These are phyloP conservation scores for Phytopythium mirpurense DNA, from an alignment of 352 stramenopile species.

Conservation along the genomic window DNA sequence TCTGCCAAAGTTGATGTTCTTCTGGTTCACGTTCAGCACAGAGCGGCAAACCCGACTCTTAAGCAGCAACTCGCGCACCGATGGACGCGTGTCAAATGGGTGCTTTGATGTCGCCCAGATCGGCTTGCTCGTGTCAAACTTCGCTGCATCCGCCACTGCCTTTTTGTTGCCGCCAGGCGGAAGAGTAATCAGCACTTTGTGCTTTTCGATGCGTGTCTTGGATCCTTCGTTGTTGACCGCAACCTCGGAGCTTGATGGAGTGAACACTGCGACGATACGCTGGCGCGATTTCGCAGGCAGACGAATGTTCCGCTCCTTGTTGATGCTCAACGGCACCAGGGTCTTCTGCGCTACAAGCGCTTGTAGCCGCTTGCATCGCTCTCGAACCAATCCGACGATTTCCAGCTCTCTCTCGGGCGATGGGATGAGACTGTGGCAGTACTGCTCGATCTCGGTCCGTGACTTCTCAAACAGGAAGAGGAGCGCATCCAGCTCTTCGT, in stretches of 20 bases:
- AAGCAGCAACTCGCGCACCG: constrained; percentile 78
- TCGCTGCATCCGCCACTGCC: constrained; percentile 46
- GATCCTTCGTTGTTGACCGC: constrained; percentile 27
- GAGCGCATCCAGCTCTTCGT: constrained; percentile 48
- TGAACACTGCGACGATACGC: constrained; percentile 79
- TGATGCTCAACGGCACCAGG: constrained; percentile 48
- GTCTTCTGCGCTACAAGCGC: constrained; percentile 63
- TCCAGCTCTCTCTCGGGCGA: constrained; percentile 74
- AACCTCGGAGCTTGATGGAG: constrained; percentile 34
- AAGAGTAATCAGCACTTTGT: constrained; percentile 86
- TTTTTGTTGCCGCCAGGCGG: constrained; percentile 84
- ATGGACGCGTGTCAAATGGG: constrained; percentile 71
- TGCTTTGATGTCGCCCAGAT: constrained; percentile 72
- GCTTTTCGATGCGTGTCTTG: constrained; percentile 79
- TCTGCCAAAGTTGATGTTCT: constrained; percentile 90
- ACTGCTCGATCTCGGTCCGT: constrained; percentile 61
- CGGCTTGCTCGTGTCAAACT: constrained; percentile 52
- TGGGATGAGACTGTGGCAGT: constrained; percentile 54
- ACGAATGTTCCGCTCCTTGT: constrained; percentile 74
- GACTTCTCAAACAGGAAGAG: constrained; percentile 68
- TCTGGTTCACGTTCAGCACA: constrained; percentile 89
- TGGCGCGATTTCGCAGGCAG: constrained; percentile 74
- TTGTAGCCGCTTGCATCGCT: constrained; percentile 67
- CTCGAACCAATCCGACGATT: constrained; percentile 72
- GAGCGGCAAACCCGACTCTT: constrained; percentile 83